phyloP scores from a whole-genome alignment of 129 eudicot species.

The Glebionis coronaria region DNA sequence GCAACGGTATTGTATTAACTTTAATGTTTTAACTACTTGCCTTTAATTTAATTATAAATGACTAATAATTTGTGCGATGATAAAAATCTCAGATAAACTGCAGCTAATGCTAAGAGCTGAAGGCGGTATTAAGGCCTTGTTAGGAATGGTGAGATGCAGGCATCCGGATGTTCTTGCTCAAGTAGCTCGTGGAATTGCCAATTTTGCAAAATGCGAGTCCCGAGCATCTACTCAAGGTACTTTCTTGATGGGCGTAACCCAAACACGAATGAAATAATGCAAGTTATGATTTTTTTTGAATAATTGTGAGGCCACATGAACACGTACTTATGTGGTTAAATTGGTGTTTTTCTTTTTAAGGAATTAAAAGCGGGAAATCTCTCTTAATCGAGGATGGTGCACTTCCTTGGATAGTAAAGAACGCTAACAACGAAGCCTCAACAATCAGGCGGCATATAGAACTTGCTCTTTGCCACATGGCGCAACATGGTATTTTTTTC shows the following conservation, averaged over 20 bases:
- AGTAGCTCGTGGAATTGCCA: constrained; percentile 95
- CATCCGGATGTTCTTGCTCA: constrained; percentile 98
- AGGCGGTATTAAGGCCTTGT: constrained; percentile 88
- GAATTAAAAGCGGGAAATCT: constrained; percentile 69
- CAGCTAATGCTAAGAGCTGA: constrained; percentile 69
- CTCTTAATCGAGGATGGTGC: constrained; percentile 80
- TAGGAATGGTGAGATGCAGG: constrained; percentile 87
- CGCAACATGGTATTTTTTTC: constrained; percentile 61
- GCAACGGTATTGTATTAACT: constrained; percentile 65
- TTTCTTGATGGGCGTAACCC: background rate
- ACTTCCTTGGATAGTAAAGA: constrained; percentile 86
- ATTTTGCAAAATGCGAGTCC: constrained; percentile 94
- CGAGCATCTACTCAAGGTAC: constrained; percentile 82
- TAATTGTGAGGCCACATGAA: background rate
- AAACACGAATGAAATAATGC: background rate
- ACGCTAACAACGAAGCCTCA: constrained; percentile 85
- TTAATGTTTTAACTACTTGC: background rate
- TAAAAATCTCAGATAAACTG: constrained; percentile 51
- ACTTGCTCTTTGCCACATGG: constrained; percentile 93
- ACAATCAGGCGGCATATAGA: constrained; percentile 86
- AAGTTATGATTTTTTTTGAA: background rate
- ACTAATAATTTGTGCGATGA: background rate
- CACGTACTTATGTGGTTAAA: constrained; percentile 2
- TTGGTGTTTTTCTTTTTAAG: constrained; percentile 27
- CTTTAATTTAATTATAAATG: background rate